Evolutionary conservation across 1,284 basidiomycete genomes (phyloP), one percentile per base, ranked within the genome.

Genomic region (Naganishia sp.): DNA sequence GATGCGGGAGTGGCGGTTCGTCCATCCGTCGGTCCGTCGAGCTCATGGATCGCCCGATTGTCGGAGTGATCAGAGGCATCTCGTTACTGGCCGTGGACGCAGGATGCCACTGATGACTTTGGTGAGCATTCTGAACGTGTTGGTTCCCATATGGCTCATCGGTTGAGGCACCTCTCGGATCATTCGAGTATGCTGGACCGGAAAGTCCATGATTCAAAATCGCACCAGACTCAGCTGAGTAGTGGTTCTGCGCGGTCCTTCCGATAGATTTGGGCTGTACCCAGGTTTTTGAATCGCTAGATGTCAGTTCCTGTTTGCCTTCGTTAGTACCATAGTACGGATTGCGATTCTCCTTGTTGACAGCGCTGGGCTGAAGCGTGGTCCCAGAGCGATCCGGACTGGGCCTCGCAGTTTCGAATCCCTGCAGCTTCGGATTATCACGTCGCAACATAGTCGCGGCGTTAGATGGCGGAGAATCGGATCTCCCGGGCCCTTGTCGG

Each of bases 301-400:
- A 32, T 10, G 28, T 35, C 15, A 50, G 11, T 13, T 61, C 47
- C n/a, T 17, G 10, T 10, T 18, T 31, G 17, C 39, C 47, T 23
- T 42, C 47, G 10, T 23, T 5, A 21, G 10, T 13, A 2, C 15
- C 39, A 21, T n/a, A 35, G 39, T 61, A 51, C 2, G 58, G 47
- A 51, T 61, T 39, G 6, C 58, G 58, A n/a, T 61, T 61, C 35
- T 61, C 58, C 21, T 61, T 61, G 47, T 61, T 61, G 11, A 17
- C 9, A 32, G 17, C 28, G 43, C 31, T 17, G 39, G 21, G 6
- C 18, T 25, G 15, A 21, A 43, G 6, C 15, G 58, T 7, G 11
- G 47, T 18, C 0, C 10, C 10, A 6, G 47, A 11, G 35, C 35
- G 35, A 39, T 39, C 35, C 35, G 35, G 35, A 13, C 35, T 39